Percentiles rank a stretch among this genome's conserved stretches.
These are phyloP conservation scores for Elaeis oleifera DNA, from an alignment of 202 grass and related monocot genomes.

Conservation along the genomic window DNA sequence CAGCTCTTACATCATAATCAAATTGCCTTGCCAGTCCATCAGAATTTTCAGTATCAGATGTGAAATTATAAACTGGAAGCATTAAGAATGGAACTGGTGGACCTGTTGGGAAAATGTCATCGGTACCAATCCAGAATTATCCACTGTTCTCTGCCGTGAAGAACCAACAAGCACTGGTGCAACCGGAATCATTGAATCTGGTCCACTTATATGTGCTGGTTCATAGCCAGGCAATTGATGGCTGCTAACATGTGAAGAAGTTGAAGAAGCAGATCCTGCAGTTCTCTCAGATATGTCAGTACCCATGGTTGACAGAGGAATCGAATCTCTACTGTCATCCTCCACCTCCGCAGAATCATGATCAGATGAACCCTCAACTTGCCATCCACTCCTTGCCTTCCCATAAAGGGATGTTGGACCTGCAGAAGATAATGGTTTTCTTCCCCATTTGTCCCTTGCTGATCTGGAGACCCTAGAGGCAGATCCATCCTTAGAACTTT, in stretches of 20 bases:
- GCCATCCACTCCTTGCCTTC: constrained; percentile 46
- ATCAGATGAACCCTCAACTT: constrained; percentile 39
- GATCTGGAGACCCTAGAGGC: constrained; percentile 40
- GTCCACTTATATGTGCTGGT: constrained; percentile 8
- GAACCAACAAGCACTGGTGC: constrained; percentile 50
- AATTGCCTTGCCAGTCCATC: constrained; percentile 35
- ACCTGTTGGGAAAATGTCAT: constrained; percentile 59
- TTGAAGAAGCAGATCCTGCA: constrained; percentile 14
- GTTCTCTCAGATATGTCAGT: constrained; percentile 39
- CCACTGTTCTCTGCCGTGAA: constrained; percentile 44
- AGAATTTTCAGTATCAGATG: constrained; percentile 22
- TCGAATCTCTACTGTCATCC: constrained; percentile 30
- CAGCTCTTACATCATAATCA: constrained; percentile 41
- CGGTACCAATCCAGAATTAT: constrained; percentile 33
- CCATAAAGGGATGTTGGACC: constrained; percentile 19
- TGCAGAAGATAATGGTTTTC: constrained; percentile 35
- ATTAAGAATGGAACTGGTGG: constrained; percentile 55
- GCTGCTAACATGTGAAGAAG: constrained; percentile 25
- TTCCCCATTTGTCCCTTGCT: constrained; percentile 61
- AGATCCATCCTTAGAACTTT: constrained; percentile 47
- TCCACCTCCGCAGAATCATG: constrained; percentile 44
- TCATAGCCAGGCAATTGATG: constrained; percentile 43
- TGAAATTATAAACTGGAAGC: constrained; percentile 22
- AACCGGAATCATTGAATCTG: constrained; percentile 42
- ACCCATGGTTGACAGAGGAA: constrained; percentile 27